Evolutionary conservation across 768 basidiomycete species (phyloP).

Genomic region (Nidularia pulvinata): DNA sequence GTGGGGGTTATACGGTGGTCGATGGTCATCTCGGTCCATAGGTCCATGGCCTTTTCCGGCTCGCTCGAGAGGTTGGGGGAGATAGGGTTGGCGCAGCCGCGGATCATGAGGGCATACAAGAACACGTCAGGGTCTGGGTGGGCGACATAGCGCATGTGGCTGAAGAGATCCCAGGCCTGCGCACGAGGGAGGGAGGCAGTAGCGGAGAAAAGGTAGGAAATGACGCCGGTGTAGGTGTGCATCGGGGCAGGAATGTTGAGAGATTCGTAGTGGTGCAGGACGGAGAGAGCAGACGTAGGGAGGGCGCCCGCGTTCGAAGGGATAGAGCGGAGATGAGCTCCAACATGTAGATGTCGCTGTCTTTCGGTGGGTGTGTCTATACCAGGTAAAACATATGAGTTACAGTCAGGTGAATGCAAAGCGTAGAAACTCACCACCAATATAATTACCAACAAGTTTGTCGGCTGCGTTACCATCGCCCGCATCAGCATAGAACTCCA

Average conservation of each 20-base stretch:
- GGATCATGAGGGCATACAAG: constrained; percentile 87
- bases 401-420: no score
- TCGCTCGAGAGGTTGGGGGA: constrained; percentile 54
- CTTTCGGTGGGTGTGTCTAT: constrained; percentile 42
- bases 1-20: constrained; percentile 68
- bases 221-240: constrained; percentile 70
- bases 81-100: constrained; percentile 68
- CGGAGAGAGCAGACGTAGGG: constrained; percentile 60
- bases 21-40: constrained; percentile 91
- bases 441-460: constrained; percentile 33
- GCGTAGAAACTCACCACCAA: no score
- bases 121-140: constrained; percentile 75
- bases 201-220: constrained; percentile 54
- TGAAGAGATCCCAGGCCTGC: constrained; percentile 92
- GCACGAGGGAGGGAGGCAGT: constrained; percentile 56
- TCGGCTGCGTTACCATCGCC: constrained; percentile 50
- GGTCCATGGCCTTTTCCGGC: constrained; percentile 89
- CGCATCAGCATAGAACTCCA: constrained; percentile 45
- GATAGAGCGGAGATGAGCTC: constrained; percentile 56
- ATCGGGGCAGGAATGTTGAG: constrained; percentile 66
- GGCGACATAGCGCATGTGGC: constrained; percentile 96
- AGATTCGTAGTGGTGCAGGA: constrained; percentile 75
- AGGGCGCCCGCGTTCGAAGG: constrained; percentile 35
- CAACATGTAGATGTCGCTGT: constrained; percentile 75
- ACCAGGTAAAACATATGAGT: not conserved